Base-by-base conservation (phyloP, 2,329 filamentous ascomycete species). In the Colletotrichum noveboracense region DNA sequence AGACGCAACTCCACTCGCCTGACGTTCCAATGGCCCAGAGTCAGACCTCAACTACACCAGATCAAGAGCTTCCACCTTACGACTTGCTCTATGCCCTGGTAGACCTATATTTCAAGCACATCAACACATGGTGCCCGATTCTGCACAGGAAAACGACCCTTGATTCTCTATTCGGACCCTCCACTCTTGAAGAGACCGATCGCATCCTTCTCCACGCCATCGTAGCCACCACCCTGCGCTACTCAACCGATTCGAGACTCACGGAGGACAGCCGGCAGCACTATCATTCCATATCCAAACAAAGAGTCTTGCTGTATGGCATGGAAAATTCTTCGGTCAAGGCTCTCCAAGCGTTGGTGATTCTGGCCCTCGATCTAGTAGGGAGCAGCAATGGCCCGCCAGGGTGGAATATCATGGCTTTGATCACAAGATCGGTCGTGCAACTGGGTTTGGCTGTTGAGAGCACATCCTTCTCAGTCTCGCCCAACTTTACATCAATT, bases 251-350 rank as follows among this genome's bases (percentile, higher is more conserved):
- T 82, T 84, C 89, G 26, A 90, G 95, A 60, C 87, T 98, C 34
- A 96, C 93, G 0, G 91, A 94, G 4, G 93, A 94, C 66, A 92
- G 92, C 77, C 89, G 95, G 76, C 90, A 91, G 64, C 92, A 94
- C 36, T 97, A 97, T 80, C 94, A 98, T 82, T 91, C 93, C 74
- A 90, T 92, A 3, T 96, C 95, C 0, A 98, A 98, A 83, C 93
- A 96, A 80, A 95, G 94, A 76, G 96, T 98, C 0, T 84, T 98
- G 14, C 88, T 98, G 0, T 97, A 97, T 80, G 95, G 96, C 6
- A 90, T 98, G 79, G 95, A 98, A 80, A 96, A 97, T 79, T 96
- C 95, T 14, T 97, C 95, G 0, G 95, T 98, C 74, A 96, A 96
- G 83, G 93, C 95, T 2, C 87, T 98, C 7, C 95, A 98, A 82